phyloP scores from a whole-genome alignment of 2,329 filamentous ascomycete species.

The Emmonsiellopsis sp. region DNA sequence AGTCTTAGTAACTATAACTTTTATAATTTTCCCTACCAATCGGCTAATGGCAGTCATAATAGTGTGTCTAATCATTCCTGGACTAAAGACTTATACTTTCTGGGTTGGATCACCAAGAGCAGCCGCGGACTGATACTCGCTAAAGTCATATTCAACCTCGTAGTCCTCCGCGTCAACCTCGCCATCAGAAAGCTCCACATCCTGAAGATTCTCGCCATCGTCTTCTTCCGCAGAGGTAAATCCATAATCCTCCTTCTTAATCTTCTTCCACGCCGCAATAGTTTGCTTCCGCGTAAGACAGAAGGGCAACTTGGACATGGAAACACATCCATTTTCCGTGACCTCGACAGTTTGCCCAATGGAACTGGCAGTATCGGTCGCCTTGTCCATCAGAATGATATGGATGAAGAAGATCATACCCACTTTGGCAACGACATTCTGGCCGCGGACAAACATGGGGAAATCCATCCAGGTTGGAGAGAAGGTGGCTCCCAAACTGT shows the following conservation, averaged over 20 bases:
- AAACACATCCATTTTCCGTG: conserved; percentile 20
- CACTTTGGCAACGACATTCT: conserved; percentile 13
- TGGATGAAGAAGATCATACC: conserved; percentile 28
- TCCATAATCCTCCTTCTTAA: conserved; percentile 24
- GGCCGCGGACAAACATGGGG: conserved; percentile 13
- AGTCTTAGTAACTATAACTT: too few relatives aligned
- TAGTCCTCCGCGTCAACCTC: conserved; percentile 24
- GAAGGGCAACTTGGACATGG: conserved; percentile 25
- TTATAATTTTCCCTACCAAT: too few relatives aligned
- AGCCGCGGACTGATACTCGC: conserved; percentile 18
- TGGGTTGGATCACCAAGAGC: conserved; percentile 14
- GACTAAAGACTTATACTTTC: conserved; percentile 7
- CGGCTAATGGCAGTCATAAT: too few relatives aligned
- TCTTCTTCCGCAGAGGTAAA: conserved; percentile 23
- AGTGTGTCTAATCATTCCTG: not conserved
- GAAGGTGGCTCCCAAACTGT: conserved; percentile 22
- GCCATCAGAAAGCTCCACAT: conserved; percentile 25
- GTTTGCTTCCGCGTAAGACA: conserved; percentile 24
- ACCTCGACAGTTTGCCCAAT: conserved; percentile 23
- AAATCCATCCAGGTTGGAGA: conserved; percentile 16
- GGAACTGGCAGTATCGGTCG: conserved; percentile 25
- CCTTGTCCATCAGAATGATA: conserved; percentile 27
- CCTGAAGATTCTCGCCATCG: conserved; percentile 24
- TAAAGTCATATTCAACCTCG: conserved; percentile 27
- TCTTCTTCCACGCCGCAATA: conserved; percentile 26